These are phyloP conservation scores for Euphrasia arctica DNA, from an alignment of 305 asterid species.

Conservation along the genomic window DNA sequence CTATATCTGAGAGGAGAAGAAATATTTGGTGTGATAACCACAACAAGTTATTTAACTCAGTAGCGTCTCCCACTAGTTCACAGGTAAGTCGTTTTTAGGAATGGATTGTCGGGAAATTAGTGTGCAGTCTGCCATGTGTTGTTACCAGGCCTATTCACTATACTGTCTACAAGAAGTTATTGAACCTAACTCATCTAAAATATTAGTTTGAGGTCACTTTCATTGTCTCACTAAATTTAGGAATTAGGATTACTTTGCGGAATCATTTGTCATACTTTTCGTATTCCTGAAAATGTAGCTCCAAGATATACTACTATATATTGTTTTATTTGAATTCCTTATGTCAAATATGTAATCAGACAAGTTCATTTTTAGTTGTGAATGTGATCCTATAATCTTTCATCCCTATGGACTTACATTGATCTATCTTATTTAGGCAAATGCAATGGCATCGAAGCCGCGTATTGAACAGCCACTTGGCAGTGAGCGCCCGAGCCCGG, in stretches of 20 bases:
- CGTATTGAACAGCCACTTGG: constrained; percentile 38
- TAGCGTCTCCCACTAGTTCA: constrained; percentile 26
- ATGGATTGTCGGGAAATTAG: background rate
- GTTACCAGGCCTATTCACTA: background rate
- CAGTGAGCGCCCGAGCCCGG: constrained; percentile 71
- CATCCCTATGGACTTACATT: constrained; percentile 1
- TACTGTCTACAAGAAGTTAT: background rate
- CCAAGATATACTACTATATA: background rate
- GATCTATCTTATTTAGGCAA: constrained; percentile 38
- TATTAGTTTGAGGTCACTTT: background rate
- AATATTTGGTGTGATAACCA: constrained; percentile 17
- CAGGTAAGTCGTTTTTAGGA: constrained; percentile 44
- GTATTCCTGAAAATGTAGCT: background rate
- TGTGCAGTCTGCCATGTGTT: background rate
- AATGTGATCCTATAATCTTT: constrained; percentile 11
- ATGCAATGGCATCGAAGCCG: constrained; percentile 30
- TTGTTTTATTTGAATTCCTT: background rate
- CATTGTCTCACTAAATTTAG: background rate
- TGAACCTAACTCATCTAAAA: background rate
- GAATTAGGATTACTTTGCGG: background rate
- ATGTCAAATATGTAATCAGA: background rate
- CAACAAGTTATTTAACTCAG: constrained; percentile 25
- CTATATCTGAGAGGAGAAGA: constrained; percentile 28
- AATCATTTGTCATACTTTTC: constrained; percentile 1
- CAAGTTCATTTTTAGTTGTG: background rate